Evolutionary conservation across 495 filamentous ascomycete genomes (phyloP).

Genomic region (Penicillium paxilli): DNA sequence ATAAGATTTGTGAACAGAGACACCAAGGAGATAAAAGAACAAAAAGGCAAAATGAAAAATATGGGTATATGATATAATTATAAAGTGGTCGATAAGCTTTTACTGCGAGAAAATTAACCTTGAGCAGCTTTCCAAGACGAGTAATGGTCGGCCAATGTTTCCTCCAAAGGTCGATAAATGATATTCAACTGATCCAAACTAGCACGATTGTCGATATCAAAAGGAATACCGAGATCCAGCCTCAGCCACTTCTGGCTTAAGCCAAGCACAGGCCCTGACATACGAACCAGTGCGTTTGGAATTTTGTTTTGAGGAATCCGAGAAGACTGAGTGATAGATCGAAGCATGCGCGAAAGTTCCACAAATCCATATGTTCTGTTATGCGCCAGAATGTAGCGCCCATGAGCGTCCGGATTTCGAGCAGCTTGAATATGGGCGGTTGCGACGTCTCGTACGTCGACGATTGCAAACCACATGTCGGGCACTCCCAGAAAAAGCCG

Average conservation of each 20-base stretch:
- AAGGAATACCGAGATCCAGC: conserved; percentile 14
- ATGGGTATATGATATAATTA: too few relatives aligned
- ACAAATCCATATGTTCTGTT: conserved; percentile 11
- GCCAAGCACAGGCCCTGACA: conserved; percentile 16
- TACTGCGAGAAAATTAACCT: background rate
- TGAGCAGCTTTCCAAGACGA: conserved; percentile 12
- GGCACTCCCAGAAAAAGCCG: conserved; percentile 8
- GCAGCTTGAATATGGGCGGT: conserved; percentile 14
- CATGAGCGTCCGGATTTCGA: conserved; percentile 5
- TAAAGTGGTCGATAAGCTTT: too few relatives aligned
- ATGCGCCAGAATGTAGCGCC: conserved; percentile 15
- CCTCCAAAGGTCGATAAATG: conserved; percentile 16
- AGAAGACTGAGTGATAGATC: conserved; percentile 11
- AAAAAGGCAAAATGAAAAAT: too few relatives aligned
- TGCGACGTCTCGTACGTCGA: conserved; percentile 18
- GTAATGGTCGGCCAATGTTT: conserved; percentile 19
- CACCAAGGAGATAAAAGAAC: too few relatives aligned
- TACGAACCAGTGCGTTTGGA: conserved; percentile 10
- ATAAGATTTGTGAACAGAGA: too few relatives aligned
- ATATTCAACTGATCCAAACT: conserved; percentile 18
- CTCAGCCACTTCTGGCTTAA: conserved; percentile 16
- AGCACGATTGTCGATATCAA: conserved; percentile 14
- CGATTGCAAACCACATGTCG: conserved; percentile 12
- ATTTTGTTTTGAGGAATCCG: conserved; percentile 12
- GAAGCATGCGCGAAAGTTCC: conserved; percentile 11